A percentile compares a stretch with the other conserved stretches of the same genome.
Evolutionary conservation across 257 asterid species (phyloP).

Genomic region (Vinca minor): DNA sequence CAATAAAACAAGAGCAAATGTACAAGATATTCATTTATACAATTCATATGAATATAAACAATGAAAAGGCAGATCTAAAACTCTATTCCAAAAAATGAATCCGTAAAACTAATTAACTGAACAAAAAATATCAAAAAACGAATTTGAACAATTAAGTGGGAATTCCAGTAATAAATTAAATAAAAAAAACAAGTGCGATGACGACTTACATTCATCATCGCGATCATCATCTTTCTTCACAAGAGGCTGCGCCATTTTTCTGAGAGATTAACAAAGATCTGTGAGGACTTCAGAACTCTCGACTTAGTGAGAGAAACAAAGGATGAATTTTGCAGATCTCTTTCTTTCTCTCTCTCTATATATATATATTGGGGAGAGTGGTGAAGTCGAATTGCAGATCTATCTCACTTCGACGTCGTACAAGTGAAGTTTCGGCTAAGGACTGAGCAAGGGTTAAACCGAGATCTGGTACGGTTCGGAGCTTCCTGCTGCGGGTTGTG

Average conservation of each 20-base stretch:
- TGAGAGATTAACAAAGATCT: conserved; percentile 37
- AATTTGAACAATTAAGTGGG: not conserved
- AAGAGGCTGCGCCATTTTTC: conserved; percentile 43
- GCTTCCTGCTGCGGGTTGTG: too few relatives aligned
- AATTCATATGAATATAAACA: not conserved
- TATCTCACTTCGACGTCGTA: conserved; percentile 11
- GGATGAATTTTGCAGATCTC: too few relatives aligned
- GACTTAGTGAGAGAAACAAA: not conserved
- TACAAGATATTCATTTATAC: not conserved
- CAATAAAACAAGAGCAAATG: not conserved
- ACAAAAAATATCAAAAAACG: conserved; percentile 9
- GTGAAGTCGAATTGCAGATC: too few relatives aligned
- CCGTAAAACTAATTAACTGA: not conserved
- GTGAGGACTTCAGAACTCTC: conserved; percentile 10
- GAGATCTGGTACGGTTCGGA: too few relatives aligned
- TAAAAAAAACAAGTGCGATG: too few relatives aligned
- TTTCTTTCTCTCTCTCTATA: too few relatives aligned
- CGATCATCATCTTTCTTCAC: conserved; percentile 54
- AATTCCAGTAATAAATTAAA: not conserved
- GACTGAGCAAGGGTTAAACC: too few relatives aligned
- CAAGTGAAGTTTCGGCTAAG: too few relatives aligned
- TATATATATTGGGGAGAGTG: too few relatives aligned
- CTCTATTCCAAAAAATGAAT: conserved; percentile 3
- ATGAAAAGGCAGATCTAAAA: conserved; percentile 15
- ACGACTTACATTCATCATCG: conserved; percentile 36